Conservation (phyloP, 176 grass and related monocot species). For the Triticum monococcum region DNA sequence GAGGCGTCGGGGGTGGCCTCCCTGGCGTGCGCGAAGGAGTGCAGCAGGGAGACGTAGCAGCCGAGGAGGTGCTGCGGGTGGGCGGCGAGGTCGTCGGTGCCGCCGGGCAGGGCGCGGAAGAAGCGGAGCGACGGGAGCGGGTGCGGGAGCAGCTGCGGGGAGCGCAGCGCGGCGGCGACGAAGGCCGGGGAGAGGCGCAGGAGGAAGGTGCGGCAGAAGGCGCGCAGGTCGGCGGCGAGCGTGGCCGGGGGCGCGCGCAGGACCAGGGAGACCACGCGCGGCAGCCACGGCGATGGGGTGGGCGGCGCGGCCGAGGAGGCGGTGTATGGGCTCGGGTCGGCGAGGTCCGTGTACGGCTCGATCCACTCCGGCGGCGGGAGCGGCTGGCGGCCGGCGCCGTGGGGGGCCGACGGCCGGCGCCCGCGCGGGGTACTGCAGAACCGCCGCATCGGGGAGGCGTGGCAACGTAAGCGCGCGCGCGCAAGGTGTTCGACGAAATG, state of each 20-base stretch:
- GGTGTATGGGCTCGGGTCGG: slow-evolving; percentile 45
- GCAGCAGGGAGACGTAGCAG: slow-evolving; percentile 70
- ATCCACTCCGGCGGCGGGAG: slow-evolving; percentile 64
- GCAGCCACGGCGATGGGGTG: slow-evolving; percentile 68
- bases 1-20: background rate
- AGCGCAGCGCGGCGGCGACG: slow-evolving; percentile 55
- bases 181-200: slow-evolving; percentile 72
- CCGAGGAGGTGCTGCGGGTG: slow-evolving; percentile 50
- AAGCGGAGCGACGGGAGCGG: slow-evolving; percentile 59
- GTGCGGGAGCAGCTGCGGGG: slow-evolving; percentile 40
- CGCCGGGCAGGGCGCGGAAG: slow-evolving; percentile 56
- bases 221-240: slow-evolving; percentile 58
- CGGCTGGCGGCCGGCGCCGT: background rate
- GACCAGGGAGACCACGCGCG: slow-evolving; percentile 65
- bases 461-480: no score
- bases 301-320: background rate
- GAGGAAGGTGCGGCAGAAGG: slow-evolving; percentile 75
- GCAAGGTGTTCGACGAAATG: no score
- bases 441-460: slow-evolving; percentile 18
- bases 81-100: slow-evolving; percentile 44
- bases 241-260: slow-evolving; percentile 49
- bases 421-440: slow-evolving; percentile 22
- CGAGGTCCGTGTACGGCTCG: slow-evolving; percentile 59
- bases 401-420: background rate
- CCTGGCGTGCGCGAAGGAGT: slow-evolving; percentile 48